These are phyloP conservation scores for Boechera retrofracta DNA, from an alignment of 345 rosid species.

Conservation along the genomic window DNA sequence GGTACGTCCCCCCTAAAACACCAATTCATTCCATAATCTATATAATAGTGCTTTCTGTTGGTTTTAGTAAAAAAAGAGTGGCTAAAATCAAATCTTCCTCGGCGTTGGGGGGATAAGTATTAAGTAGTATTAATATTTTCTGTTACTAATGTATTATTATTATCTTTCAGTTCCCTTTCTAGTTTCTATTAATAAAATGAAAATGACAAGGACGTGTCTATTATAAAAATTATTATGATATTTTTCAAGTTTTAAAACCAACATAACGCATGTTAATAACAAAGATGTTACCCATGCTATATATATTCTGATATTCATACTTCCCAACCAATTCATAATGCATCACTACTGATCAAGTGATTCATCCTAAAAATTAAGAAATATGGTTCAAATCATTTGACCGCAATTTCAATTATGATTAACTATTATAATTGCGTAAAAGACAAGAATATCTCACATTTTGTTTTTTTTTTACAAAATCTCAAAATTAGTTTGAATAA, in stretches of 20 bases:
- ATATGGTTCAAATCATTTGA: not conserved
- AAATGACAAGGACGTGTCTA: not conserved
- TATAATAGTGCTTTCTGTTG: constrained; percentile 3
- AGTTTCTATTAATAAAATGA: not conserved
- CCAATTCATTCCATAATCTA: constrained; percentile 13
- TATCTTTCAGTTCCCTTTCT: not conserved
- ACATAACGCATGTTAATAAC: too few relatives aligned
- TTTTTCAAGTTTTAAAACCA: too few relatives aligned
- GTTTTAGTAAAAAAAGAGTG: constrained; percentile 12
- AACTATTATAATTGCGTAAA: not conserved
- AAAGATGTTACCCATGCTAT: not conserved
- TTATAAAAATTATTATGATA: too few relatives aligned
- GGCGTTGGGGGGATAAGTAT: constrained; percentile 3
- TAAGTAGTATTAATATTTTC: not conserved
- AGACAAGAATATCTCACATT: not conserved
- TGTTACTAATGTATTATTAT: not conserved
- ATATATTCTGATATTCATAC: not conserved
- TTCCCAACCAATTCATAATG: not conserved
- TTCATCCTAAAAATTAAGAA: not conserved
- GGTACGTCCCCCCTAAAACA: constrained; percentile 28
- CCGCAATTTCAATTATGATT: not conserved
- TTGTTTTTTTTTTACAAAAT: not conserved
- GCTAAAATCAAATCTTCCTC: constrained; percentile 41
- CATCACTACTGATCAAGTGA: not conserved
- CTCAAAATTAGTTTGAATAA: not conserved